Conservation (phyloP, 2,329 filamentous ascomycete genomes). For the Fonsecaea multimorphosa region DNA sequence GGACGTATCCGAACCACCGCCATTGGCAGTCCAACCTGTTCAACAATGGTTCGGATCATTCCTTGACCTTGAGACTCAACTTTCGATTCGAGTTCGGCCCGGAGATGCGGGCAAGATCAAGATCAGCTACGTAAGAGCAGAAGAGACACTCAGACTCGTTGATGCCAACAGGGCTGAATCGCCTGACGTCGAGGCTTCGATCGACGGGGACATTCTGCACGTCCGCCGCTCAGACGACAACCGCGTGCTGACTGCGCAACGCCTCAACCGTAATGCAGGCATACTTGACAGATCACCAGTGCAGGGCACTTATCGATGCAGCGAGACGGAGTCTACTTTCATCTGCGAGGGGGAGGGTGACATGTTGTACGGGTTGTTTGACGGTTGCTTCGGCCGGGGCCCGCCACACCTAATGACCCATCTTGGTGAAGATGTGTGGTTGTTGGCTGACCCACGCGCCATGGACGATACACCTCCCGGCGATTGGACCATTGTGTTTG, state of each 20-base stretch:
- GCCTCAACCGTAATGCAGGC: slow-evolving; percentile 29
- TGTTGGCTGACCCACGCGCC: slow-evolving; percentile 48
- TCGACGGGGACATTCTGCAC: slow-evolving; percentile 44
- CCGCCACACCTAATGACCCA: slow-evolving; percentile 48
- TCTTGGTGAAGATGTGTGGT: slow-evolving; percentile 51
- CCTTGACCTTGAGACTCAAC: slow-evolving; percentile 42
- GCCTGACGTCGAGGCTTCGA: slow-evolving; percentile 38
- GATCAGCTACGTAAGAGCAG: slow-evolving; percentile 42
- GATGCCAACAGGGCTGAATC: slow-evolving; percentile 34
- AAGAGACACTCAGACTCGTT: slow-evolving; percentile 39
- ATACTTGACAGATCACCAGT: slow-evolving; percentile 25
- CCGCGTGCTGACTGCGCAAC: slow-evolving; percentile 39
- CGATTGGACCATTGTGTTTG: slow-evolving; percentile 53
- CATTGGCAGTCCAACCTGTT: slow-evolving; percentile 26
- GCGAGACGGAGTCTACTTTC: slow-evolving; percentile 49
- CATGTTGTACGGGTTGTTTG: slow-evolving; percentile 52
- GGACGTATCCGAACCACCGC: slow-evolving; percentile 33
- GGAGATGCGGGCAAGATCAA: slow-evolving; percentile 39
- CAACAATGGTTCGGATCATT: slow-evolving; percentile 47
- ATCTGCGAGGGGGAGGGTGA: slow-evolving; percentile 45
- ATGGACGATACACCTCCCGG: slow-evolving; percentile 52
- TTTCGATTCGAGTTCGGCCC: slow-evolving; percentile 1
- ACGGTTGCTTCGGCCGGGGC: slow-evolving; percentile 51
- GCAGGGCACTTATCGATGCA: slow-evolving; percentile 46
- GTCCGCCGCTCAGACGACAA: slow-evolving; percentile 44